Conservation (phyloP, 768 basidiomycete genomes). For the Auricularia sp. region DNA sequence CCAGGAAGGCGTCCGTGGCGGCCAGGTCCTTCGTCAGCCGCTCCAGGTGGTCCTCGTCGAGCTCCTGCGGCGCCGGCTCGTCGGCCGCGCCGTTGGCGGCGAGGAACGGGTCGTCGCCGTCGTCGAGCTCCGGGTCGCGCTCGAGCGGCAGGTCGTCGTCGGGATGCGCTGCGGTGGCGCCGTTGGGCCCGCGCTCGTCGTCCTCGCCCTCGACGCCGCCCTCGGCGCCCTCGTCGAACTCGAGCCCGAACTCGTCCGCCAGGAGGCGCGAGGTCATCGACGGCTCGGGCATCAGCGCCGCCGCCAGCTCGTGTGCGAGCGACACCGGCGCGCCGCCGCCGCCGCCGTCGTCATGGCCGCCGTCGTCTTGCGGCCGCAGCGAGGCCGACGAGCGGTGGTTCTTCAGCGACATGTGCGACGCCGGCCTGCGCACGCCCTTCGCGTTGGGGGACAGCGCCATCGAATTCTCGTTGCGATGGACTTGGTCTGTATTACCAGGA, state of each 20-base stretch:
- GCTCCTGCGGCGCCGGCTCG: conserved; percentile 15
- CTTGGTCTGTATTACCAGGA: too few relatives aligned
- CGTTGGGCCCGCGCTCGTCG: not conserved
- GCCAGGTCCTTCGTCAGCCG: conserved; percentile 63
- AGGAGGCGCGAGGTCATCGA: conserved; percentile 64
- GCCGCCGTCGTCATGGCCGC: conserved; percentile 2
- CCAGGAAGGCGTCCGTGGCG: conserved; percentile 67
- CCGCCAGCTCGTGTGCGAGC: conserved; percentile 78
- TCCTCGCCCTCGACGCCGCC: conserved; percentile 60
- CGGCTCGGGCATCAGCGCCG: conserved; percentile 82
- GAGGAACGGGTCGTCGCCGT: not conserved
- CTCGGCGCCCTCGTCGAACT: conserved; percentile 71
- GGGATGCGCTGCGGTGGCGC: not conserved
- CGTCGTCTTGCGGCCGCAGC: not conserved
- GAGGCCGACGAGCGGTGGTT: not conserved
- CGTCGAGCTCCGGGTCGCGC: not conserved
- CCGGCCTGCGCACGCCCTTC: not conserved
- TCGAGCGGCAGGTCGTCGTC: not conserved
- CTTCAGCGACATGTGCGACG: not conserved
- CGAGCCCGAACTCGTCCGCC: conserved; percentile 83
- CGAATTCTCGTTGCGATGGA: not conserved
- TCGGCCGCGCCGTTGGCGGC: conserved; percentile 15
- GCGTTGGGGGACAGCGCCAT: not conserved
- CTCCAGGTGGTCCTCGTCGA: conserved; percentile 54
- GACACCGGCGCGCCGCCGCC: conserved; percentile 6